phyloP scores from a whole-genome alignment of 2,329 filamentous ascomycete species.

The Ustulina deusta region DNA sequence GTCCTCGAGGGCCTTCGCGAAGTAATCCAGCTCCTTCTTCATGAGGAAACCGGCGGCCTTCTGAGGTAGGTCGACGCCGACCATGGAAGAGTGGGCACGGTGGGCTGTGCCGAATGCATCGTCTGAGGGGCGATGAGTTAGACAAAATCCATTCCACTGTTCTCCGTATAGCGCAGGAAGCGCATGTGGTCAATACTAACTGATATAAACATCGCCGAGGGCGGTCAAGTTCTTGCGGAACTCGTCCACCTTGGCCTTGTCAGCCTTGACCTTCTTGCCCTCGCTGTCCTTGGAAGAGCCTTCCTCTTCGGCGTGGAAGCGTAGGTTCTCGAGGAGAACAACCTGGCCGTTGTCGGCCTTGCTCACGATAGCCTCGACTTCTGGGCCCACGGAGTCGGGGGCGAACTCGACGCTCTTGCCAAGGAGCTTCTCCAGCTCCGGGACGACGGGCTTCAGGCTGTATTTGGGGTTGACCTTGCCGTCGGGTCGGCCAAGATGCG shows the following conservation, averaged over 20 bases:
- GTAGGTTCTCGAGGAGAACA: slow-evolving; percentile 94
- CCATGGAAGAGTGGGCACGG: slow-evolving; percentile 99
- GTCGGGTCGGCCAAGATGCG: slow-evolving; percentile 95
- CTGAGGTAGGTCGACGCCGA: slow-evolving; percentile 93
- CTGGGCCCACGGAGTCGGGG: slow-evolving; percentile 87
- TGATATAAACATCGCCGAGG: slow-evolving; percentile 95
- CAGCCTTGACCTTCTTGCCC: slow-evolving; percentile 98
- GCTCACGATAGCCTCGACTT: slow-evolving; percentile 91
- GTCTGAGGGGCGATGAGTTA: slow-evolving; percentile 64
- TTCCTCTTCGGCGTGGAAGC: slow-evolving; percentile 98
- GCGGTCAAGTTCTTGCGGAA: slow-evolving; percentile 97
- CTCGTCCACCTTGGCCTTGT: slow-evolving; percentile 89
- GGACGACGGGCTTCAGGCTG: slow-evolving; percentile 90
- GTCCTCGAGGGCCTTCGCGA: slow-evolving; percentile 93
- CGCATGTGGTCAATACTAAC: slow-evolving; percentile 64
- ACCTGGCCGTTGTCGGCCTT: slow-evolving; percentile 84
- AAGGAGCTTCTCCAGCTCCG: slow-evolving; percentile 91
- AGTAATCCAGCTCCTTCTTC: slow-evolving; percentile 99
- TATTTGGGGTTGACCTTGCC: slow-evolving; percentile 92
- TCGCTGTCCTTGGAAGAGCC: slow-evolving; percentile 93
- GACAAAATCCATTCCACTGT: neutral
- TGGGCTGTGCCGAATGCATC: slow-evolving; percentile 99
- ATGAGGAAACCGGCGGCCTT: slow-evolving; percentile 98
- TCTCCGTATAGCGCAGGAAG: slow-evolving; percentile 29
- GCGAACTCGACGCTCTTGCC: slow-evolving; percentile 88